Base-by-base conservation (phyloP, 805 yeast genomes). In the Candida piceae region DNA sequence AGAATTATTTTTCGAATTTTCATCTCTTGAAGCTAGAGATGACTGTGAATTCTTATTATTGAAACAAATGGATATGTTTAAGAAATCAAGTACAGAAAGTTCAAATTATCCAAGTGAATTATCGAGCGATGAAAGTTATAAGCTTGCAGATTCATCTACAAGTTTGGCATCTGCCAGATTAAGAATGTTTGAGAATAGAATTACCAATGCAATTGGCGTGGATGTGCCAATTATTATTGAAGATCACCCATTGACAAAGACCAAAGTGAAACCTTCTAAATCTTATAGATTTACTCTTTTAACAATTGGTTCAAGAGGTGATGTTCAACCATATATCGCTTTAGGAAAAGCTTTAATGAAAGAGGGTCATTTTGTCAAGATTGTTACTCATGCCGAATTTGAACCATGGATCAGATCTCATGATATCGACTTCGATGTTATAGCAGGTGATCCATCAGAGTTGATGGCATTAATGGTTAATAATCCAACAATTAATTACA, bases 251-350 rank as follows among this genome's bases (percentile, higher is more conserved):
- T 36, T 49, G 12, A 40, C 46, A 11, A 46, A 49, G 19, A 48
- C 58, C 1, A 58, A 66, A 31, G 62, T 76, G 22, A 68, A 64
- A 39, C 84, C 95, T 0, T 53, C 67, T 1, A 68, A 74, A 34
- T 60, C 76, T 2, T 72, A 71, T 48, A 72, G 70, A 20, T 73
- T 89, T 51, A 80, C 84, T 0, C 63, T 87, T 32, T 60, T 90
- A 40, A 90, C 97, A 0, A 90, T 90, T 50, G 97, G 97, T 0
- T 87, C 96, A 0, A 70, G 97, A 40, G 97, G 97, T 23, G 97
- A 90, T 60, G 97, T 90, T 6, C 97, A 90, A 60, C 97, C 97
- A 0, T 90, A 88, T 56, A 83, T 90, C 46, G 90, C 97, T 0
- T 62, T 90, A n/a, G 93, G 86, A 0, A 77, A 78, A 46, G 95